A percentile compares a stretch with the other conserved stretches of the same genome.
These are phyloP conservation scores for Talaromyces sp. DNA, from an alignment of 2,329 filamentous ascomycete genomes.

Conservation along the genomic window DNA sequence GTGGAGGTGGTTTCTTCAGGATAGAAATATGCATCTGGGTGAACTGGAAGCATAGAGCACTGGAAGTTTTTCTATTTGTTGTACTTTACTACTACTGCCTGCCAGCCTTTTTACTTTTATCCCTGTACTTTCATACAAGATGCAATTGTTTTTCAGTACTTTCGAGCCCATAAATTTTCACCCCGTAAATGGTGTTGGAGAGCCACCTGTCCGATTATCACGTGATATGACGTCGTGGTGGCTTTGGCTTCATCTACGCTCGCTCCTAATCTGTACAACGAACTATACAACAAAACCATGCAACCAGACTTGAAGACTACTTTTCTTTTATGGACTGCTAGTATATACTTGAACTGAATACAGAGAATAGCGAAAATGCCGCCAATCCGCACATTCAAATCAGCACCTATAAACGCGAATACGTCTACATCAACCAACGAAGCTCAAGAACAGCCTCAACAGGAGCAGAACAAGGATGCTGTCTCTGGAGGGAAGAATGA, in stretches of 20 bases:
- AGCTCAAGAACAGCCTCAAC: not conserved
- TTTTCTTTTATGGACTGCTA: not conserved
- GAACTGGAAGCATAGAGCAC: conserved; percentile 48
- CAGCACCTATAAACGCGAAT: conserved; percentile 29
- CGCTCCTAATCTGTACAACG: too few species aligned
- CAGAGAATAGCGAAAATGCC: conserved; percentile 24
- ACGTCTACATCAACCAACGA: not conserved
- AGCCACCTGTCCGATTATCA: conserved; percentile 15
- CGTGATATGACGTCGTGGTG: conserved; percentile 22
- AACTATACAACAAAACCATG: not conserved
- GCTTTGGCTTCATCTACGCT: not conserved
- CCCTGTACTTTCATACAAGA: conserved; percentile 15
- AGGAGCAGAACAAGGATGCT: not conserved
- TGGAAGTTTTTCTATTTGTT: conserved; percentile 46
- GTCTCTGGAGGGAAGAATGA: not conserved
- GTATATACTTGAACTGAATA: not conserved
- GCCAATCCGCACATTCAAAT: conserved; percentile 28
- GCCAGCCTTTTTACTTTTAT: conserved; percentile 41
- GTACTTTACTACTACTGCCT: conserved; percentile 48
- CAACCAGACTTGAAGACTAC: not conserved
- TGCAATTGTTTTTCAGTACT: conserved; percentile 7
- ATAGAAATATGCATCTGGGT: conserved; percentile 44
- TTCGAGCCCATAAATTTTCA: not conserved
- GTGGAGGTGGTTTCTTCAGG: conserved; percentile 37
- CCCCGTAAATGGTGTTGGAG: not conserved